Base-by-base conservation (phyloP, 306 rosid species). In the Pueraria montana region DNA sequence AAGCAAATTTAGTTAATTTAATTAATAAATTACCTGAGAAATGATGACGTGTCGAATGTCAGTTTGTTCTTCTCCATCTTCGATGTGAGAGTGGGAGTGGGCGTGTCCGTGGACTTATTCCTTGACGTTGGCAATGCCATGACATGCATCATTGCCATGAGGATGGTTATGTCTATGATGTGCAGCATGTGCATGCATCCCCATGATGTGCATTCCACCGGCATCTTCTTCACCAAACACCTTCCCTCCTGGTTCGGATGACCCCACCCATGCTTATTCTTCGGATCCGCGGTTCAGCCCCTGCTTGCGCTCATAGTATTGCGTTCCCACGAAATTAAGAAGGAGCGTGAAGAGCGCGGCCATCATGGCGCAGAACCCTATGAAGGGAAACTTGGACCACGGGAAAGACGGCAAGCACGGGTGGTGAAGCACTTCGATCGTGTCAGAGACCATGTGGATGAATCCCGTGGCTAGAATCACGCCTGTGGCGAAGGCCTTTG, bases 141-240 rank as follows among this genome's bases (percentile, higher is more conserved):
- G 91, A 23, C 98, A 96, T 1, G 93, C 85, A 0, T 89, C 97
- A 32, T 88, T 86, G 11, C 94, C 97, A 2, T 87, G 92, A 1
- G 93, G 79, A 43, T 96, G 98, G 78, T 67, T 91, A 20, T 94
- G 98, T 24, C 93, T 77, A 76, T 96, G 97, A 74, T 92, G 99
- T 38, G 94, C 98, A 3, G 92, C 97, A 66, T 96, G 99, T 5
- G 98, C 99, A 79, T 90, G 99, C 92, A 96, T 94, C 17, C 99
- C 99, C 9, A 94, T 97, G 4, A 96, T 96, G 84, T 96, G 99
- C 97, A 96, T 94, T 27, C 95, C 97, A 2, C 99, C 99, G 34
- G 92, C 87, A 11, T 92, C 97, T 30, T 94, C 99, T 74, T 90
- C 98, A 4, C 99, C 99, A 53, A 96, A 96, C 49, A 96, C 91